Evolutionary conservation across 1,284 basidiomycete genomes (phyloP).

Genomic region (Cryptococcus sp.): DNA sequence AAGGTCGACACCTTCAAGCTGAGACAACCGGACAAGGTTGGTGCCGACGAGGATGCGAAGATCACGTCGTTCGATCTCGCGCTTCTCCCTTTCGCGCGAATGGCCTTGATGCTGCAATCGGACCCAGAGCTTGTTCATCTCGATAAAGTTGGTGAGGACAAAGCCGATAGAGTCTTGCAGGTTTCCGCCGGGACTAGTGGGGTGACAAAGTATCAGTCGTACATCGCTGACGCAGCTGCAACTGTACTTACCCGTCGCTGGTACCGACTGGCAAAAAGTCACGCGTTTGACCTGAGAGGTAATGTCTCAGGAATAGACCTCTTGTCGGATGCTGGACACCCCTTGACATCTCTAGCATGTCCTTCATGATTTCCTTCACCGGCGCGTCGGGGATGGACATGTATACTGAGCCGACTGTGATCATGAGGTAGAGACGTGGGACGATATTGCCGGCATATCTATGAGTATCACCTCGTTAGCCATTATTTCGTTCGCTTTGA

Average conservation of each 20-base stretch:
- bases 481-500: background rate
- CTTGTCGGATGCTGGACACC: constrained; percentile 91
- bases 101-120: constrained; percentile 93
- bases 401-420: constrained; percentile 95
- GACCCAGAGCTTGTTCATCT: constrained; percentile 99
- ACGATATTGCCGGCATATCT: constrained; percentile 65
- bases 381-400: constrained; percentile 95
- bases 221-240: background rate
- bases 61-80: constrained; percentile 89
- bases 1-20: constrained; percentile 90
- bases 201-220: constrained; percentile 4
- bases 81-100: constrained; percentile 89
- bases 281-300: constrained; percentile 90
- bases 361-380: constrained; percentile 97
- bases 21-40: constrained; percentile 87
- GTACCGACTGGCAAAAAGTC: constrained; percentile 86
- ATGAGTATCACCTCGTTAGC: constrained; percentile 4
- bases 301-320: constrained; percentile 89
- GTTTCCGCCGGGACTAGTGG: constrained; percentile 72
- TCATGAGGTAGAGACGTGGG: constrained; percentile 93
- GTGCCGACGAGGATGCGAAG: constrained; percentile 92
- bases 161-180: constrained; percentile 90
- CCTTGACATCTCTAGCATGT: constrained; percentile 98
- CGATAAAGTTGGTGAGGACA: constrained; percentile 94
- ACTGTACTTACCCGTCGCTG: constrained; percentile 68